Conservation (phyloP, 2,329 filamentous ascomycete genomes). For the Byssothecium circinans region DNA sequence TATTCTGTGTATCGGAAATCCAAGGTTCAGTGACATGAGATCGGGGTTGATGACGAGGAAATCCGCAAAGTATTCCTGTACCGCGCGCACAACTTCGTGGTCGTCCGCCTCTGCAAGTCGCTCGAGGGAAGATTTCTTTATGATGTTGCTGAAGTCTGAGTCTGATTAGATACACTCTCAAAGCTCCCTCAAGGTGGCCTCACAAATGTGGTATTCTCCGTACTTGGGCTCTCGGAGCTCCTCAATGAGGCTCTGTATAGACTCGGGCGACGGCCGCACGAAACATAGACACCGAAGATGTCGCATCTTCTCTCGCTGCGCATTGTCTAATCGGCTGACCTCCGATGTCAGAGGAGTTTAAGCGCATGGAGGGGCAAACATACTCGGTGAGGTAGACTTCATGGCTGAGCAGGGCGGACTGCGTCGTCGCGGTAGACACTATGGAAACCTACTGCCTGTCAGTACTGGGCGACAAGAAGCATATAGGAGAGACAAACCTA, state of each 20-base stretch:
- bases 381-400: slow-evolving; percentile 95
- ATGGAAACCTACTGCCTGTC: slow-evolving; percentile 67
- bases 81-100: slow-evolving; percentile 90
- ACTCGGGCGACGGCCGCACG: slow-evolving; percentile 86
- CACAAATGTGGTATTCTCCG: slow-evolving; percentile 89
- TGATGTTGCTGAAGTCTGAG: slow-evolving; percentile 88
- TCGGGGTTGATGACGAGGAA: slow-evolving; percentile 95
- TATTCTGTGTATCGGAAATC: slow-evolving; percentile 71
- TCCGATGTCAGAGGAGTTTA: slow-evolving; percentile 22
- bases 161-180: slow-evolving; percentile 24
- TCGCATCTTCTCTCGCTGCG: slow-evolving; percentile 92
- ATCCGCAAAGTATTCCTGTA: slow-evolving; percentile 96
- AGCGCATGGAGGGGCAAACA: slow-evolving; percentile 16
- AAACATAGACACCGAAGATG: slow-evolving; percentile 94
- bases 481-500: slow-evolving; percentile 53
- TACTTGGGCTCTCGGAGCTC: slow-evolving; percentile 96
- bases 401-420: slow-evolving; percentile 91
- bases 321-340: slow-evolving; percentile 76
- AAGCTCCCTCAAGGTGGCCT: slow-evolving; percentile 4
- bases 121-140: slow-evolving; percentile 94
- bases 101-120: slow-evolving; percentile 94
- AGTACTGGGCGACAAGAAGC: slow-evolving; percentile 11
- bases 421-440: slow-evolving; percentile 91
- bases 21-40: slow-evolving; percentile 77
- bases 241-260: slow-evolving; percentile 90